Base-by-base conservation (phyloP, 495 filamentous ascomycete genomes). In the Pyrenopolyporus hunteri region DNA sequence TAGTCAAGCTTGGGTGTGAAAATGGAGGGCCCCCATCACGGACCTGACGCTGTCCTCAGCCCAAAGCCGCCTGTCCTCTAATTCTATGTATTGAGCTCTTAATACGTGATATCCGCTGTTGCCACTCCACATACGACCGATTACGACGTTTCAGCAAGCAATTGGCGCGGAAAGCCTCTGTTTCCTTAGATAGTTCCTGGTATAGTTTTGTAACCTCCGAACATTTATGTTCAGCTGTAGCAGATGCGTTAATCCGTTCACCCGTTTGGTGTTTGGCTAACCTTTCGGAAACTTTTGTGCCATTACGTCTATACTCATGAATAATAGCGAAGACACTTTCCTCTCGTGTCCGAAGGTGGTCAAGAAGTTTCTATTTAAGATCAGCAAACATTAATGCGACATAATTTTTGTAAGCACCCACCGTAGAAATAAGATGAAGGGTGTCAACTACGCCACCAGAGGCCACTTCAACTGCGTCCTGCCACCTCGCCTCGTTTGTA, bases 61-160 rank as follows among this genome's bases (percentile, higher is more conserved):
- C 26, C 22, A 51, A 40, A 4, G 2, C 22, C 14, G 39, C 46
- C 45, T 43, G 46, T n/a, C 61, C 57, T 48, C 46, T 66, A 43
- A 52, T 57, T n/a, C 6, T 23, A 25, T 51, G 63, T 17, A 66
- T 29, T n/a, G 57, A 45, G 19, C n/a, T 28, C 22, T 48, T 66
- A 4, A 57, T 29, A 23, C 35, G 17, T 8, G 45, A 13, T 6
- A 29, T 42, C 11, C 61, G 57, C 13, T 52, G 57, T 36, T 66
- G 57, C 63, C 63, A 66, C 20, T 57, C 63, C 6, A 10, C 32
- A 32, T 61, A 66, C 17, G 51, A 57, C 39, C 57, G 56, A n/a
- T 35, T 32, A 8, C 52, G 63, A 33, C 43, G 46, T 28, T 61
- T 49, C 25, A 57, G 35, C 32, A 53, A 44, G 31, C 28, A 66